Evolutionary conservation across 306 rosid genomes (phyloP).

Genomic region (Rosa multiflora): DNA sequence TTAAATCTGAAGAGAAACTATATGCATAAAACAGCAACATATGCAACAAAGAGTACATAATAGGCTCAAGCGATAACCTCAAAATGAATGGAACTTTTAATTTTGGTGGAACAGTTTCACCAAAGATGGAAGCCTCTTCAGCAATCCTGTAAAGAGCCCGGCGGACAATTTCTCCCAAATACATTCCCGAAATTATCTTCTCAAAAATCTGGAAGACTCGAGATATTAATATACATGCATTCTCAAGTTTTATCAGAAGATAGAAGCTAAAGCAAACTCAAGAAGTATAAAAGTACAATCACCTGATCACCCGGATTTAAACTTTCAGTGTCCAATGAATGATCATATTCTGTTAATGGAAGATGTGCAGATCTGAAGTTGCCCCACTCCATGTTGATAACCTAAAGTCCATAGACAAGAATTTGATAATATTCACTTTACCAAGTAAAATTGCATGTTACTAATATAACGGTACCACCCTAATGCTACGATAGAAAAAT

Average conservation of each 20-base stretch:
- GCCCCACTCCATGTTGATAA: constrained; percentile 99
- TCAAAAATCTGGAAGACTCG: constrained; percentile 69
- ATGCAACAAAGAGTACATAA: constrained; percentile 12
- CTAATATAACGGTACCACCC: background rate
- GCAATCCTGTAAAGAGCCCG: constrained; percentile 74
- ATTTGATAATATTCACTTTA: background rate
- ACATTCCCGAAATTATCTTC: constrained; percentile 96
- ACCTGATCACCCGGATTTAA: constrained; percentile 99
- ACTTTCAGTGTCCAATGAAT: constrained; percentile 64
- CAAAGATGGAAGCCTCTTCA: constrained; percentile 81
- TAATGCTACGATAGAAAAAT: background rate
- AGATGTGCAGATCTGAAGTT: constrained; percentile 77
- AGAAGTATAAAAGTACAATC: constrained; percentile 11
- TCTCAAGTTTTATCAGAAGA: background rate
- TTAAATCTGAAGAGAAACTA: background rate
- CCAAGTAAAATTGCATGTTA: background rate
- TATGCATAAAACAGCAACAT: constrained; percentile 1
- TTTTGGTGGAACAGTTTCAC: constrained; percentile 79
- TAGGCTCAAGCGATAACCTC: constrained; percentile 39
- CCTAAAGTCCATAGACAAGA: constrained; percentile 37
- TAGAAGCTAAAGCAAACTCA: background rate
- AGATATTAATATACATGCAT: constrained; percentile 20
- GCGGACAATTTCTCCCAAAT: constrained; percentile 92
- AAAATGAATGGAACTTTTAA: constrained; percentile 67
- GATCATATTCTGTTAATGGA: constrained; percentile 84